Base-by-base conservation (phyloP, 1,284 basidiomycete species). In the Phylloboletellus chloephorus region DNA sequence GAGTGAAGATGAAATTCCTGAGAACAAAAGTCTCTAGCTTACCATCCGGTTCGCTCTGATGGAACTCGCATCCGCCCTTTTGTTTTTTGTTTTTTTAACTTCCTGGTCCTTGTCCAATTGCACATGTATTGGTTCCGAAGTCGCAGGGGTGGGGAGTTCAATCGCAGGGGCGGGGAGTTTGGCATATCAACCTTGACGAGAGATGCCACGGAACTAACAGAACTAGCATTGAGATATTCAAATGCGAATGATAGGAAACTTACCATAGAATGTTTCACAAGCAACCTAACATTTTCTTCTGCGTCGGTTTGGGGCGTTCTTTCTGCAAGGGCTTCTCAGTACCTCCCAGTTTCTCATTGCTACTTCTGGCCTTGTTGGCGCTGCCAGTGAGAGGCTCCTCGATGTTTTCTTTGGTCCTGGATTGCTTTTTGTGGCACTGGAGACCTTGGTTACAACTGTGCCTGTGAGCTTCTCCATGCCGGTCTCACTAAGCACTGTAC, bases 61-160 rank as follows among this genome's bases (percentile, higher is more conserved):
- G 24, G 24, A 25, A 36, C 34, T 26, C 11, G 15, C 34, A 36
- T 36, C n/a, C 24, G 11, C 9, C 34, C 34, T 25, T 36, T 36
- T 3, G 15, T 9, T 26, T 36, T 24, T 9, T 3, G 6, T 13
- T 32, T 32, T 32, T 32, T 32, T n/a, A 13, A 3, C n/a, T 22
- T 32, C 20, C 17, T 21, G 4, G 9, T 21, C 12, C 31, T 32
- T 21, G 17, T 32, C 20, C 20, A 7, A 13, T n/a, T 22, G 31
- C 9, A 5, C 20, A 32, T 11, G 17, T 32, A 12, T 9, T 13
- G 31, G 7, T 22, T 5, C 3, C 3, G 20, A 6, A 32, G 6
- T 15, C 3, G n/a, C 28, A 29, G 17, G n/a, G n/a, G n/a, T 12
- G 4, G 31, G 31, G 13, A 15, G 13, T 16, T 29, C 28, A 32